Percentiles rank a stretch among this genome's conserved stretches.
phyloP scores from a whole-genome alignment of 2,329 filamentous ascomycete genomes.

The Penicillium crustosum region DNA sequence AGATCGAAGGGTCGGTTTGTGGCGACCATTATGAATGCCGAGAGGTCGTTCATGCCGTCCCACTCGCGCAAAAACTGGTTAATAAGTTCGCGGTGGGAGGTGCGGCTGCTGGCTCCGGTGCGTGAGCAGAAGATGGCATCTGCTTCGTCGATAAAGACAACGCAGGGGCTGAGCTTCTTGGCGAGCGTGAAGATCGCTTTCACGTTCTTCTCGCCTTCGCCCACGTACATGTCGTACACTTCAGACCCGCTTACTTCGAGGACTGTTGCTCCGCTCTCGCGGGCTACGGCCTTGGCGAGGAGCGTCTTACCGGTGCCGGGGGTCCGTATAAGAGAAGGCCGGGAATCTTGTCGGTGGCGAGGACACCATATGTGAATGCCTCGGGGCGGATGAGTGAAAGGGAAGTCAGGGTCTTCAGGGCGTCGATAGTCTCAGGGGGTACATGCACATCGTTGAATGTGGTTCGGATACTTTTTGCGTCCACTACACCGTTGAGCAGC shows the following conservation, averaged over 20 bases:
- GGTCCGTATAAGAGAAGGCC: slow-evolving; percentile 86
- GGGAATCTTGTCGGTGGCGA: slow-evolving; percentile 86
- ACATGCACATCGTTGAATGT: slow-evolving; percentile 88
- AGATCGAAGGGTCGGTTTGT: slow-evolving; percentile 95
- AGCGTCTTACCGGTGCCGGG: slow-evolving; percentile 67
- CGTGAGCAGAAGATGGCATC: slow-evolving; percentile 87
- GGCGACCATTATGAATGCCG: slow-evolving; percentile 96
- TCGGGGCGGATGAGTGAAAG: slow-evolving; percentile 84
- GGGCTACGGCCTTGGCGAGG: slow-evolving; percentile 64
- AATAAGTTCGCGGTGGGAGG: slow-evolving; percentile 81
- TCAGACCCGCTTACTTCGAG: slow-evolving; percentile 87
- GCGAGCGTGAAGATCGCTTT: slow-evolving; percentile 87
- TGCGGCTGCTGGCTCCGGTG: slow-evolving; percentile 60
- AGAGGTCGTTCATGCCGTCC: slow-evolving; percentile 83
- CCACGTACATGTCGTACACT: slow-evolving; percentile 95
- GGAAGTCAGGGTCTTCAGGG: slow-evolving; percentile 83
- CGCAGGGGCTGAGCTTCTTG: slow-evolving; percentile 84
- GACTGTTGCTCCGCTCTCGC: slow-evolving; percentile 65
- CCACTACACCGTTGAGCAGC: slow-evolving; percentile 76
- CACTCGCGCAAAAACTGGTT: slow-evolving; percentile 97
- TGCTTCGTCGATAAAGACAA: slow-evolving; percentile 96
- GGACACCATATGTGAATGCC: slow-evolving; percentile 92
- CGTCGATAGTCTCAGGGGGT: slow-evolving; percentile 76
- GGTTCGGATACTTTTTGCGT: slow-evolving; percentile 76
- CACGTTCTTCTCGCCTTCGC: slow-evolving; percentile 94